These are phyloP conservation scores for Boletus pseudo-olivaceus DNA, from an alignment of 768 basidiomycete species.

Conservation along the genomic window DNA sequence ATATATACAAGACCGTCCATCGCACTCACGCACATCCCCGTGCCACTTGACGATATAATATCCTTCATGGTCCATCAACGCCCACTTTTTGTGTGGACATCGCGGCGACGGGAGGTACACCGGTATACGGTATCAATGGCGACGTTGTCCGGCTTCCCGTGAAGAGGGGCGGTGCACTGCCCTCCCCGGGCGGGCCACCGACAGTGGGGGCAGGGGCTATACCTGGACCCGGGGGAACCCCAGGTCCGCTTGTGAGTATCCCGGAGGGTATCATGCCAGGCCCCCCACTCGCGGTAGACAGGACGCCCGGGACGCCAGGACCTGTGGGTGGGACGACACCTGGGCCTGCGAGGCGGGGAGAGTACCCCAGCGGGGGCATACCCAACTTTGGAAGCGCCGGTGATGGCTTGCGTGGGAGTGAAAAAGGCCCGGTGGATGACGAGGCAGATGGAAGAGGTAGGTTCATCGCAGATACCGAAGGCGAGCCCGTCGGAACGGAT, in stretches of 20 bases:
- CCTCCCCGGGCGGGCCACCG: slow-evolving; percentile 10
- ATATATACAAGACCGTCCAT: background rate
- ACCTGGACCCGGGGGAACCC: slow-evolving; percentile 27
- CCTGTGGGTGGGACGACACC: slow-evolving; percentile 29
- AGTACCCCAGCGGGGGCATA: slow-evolving; percentile 24
- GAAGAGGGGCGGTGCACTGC: slow-evolving; percentile 9
- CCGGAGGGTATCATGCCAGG: slow-evolving; percentile 22
- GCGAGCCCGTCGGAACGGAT: slow-evolving; percentile 14
- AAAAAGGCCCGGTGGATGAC: slow-evolving; percentile 17
- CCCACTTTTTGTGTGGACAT: slow-evolving; percentile 17
- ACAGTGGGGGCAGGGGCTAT: slow-evolving; percentile 22
- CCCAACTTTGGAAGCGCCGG: slow-evolving; percentile 28
- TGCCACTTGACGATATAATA: background rate
- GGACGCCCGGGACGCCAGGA: slow-evolving; percentile 25
- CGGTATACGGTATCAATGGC: slow-evolving; percentile 22
- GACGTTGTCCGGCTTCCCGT: slow-evolving; percentile 18
- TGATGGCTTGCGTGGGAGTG: slow-evolving; percentile 24
- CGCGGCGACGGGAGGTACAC: slow-evolving; percentile 1
- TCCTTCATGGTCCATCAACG: slow-evolving; percentile 16
- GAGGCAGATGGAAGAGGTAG: slow-evolving; percentile 14
- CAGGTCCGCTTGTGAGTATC: slow-evolving; percentile 29
- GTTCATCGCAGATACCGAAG: slow-evolving; percentile 18
- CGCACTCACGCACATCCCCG: background rate
- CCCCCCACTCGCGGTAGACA: slow-evolving; percentile 14
- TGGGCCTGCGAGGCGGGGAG: slow-evolving; percentile 30